Conservation (phyloP, 768 basidiomycete genomes). For the Epithele typhae region DNA sequence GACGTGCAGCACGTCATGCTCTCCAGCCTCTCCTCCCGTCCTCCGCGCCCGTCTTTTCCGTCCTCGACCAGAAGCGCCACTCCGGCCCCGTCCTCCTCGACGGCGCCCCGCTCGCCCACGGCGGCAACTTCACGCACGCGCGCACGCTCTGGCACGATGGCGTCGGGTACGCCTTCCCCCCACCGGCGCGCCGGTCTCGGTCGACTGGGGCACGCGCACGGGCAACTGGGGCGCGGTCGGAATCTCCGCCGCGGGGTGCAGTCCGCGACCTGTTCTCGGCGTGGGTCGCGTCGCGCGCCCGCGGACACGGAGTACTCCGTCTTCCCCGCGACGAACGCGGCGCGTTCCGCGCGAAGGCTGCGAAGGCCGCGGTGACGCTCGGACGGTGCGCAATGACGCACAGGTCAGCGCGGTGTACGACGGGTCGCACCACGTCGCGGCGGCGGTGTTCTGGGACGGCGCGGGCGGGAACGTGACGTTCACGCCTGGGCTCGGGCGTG, state of each 20-base stretch:
- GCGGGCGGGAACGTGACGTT: conserved; percentile 42
- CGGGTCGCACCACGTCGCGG: conserved; percentile 31
- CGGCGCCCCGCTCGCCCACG: conserved; percentile 19
- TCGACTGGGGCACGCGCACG: conserved; percentile 43
- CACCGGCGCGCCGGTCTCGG: conserved; percentile 30
- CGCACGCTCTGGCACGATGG: conserved; percentile 58
- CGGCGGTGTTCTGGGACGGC: conserved; percentile 54
- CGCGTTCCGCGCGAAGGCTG: conserved; percentile 38
- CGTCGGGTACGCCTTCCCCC: conserved; percentile 56
- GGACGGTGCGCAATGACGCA: conserved; percentile 41
- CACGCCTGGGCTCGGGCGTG: conserved; percentile 15
- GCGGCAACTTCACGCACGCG: conserved; percentile 23
- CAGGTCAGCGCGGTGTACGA: conserved; percentile 51
- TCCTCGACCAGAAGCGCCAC: conserved; percentile 61
- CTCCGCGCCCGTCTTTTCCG: conserved; percentile 51
- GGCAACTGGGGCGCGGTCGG: conserved; percentile 64
- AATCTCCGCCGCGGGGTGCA: conserved; percentile 53
- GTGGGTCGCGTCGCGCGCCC: conserved; percentile 35
- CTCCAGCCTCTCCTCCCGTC: conserved; percentile 35
- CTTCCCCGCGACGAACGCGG: conserved; percentile 45
- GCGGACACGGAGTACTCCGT: conserved; percentile 47
- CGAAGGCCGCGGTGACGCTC: conserved; percentile 23
- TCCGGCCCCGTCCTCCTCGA: conserved; percentile 43
- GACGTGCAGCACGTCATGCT: conserved; percentile 63
- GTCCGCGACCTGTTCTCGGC: conserved; percentile 66